A percentile compares a stretch with the other conserved stretches of the same genome.
These are phyloP conservation scores for Backusella luteola DNA, from an alignment of 192 early-diverging fungal species.

Conservation along the genomic window DNA sequence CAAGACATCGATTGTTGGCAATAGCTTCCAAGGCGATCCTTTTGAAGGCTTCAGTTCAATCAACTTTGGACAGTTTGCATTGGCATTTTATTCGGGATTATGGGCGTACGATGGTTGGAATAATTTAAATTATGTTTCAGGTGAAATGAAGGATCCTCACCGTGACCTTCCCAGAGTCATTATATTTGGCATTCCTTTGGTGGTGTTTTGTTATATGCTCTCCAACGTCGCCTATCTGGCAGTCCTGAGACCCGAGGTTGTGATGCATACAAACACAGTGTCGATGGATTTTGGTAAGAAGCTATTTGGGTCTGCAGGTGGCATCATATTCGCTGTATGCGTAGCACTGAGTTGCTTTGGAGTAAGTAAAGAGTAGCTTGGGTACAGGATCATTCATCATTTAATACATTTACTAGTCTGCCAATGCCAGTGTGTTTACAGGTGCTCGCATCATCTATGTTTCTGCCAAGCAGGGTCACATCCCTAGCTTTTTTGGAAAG, in stretches of 20 bases:
- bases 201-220: constrained; percentile 72
- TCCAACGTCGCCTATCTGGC: constrained; percentile 83
- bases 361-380: constrained; percentile 18
- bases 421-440: constrained; percentile 77
- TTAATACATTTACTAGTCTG: constrained; percentile 42
- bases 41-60: constrained; percentile 56
- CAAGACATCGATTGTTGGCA: constrained; percentile 38
- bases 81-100: constrained; percentile 71
- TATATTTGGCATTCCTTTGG: constrained; percentile 70
- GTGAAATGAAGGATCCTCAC: constrained; percentile 81
- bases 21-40: constrained; percentile 60
- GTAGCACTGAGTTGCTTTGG: constrained; percentile 75
- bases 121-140: constrained; percentile 78
- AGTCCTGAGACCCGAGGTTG: constrained; percentile 67
- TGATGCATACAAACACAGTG: constrained; percentile 64
- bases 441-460: constrained; percentile 70
- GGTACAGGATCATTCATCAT: not conserved
- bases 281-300: constrained; percentile 71
- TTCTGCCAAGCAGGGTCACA: constrained; percentile 61
- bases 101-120: constrained; percentile 70
- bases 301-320: constrained; percentile 65
- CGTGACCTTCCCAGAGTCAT: constrained; percentile 78
- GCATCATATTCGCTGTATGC: constrained; percentile 66
- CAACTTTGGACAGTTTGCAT: constrained; percentile 64
- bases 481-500: constrained; percentile 67